Conservation (phyloP, 805 yeast species). For the Candida loeiensis region DNA sequence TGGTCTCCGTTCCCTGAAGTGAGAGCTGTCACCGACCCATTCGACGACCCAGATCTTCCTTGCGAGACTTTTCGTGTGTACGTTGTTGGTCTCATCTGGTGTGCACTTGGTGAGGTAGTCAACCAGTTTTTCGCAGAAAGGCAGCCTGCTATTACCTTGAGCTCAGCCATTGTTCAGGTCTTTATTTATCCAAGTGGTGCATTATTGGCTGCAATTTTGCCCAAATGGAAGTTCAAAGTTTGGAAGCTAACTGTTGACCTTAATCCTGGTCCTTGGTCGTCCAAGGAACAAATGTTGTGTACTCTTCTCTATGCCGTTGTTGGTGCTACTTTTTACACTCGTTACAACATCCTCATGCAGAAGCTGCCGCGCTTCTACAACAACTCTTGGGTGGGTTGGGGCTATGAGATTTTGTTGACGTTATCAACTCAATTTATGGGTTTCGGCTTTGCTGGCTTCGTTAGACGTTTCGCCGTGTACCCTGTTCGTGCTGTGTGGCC, state of each 20-base stretch:
- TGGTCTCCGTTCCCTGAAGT: conserved; percentile 64
- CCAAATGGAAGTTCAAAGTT: conserved; percentile 28
- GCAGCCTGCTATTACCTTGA: conserved; percentile 45
- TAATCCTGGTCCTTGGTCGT: conserved; percentile 64
- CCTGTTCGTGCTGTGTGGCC: conserved; percentile 56
- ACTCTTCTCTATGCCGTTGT: conserved; percentile 43
- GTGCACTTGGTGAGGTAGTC: conserved; percentile 51
- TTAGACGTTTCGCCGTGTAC: conserved; percentile 41
- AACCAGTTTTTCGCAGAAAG: conserved; percentile 56
- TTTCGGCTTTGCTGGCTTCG: conserved; percentile 29
- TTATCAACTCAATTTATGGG: conserved; percentile 28
- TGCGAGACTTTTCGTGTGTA: conserved; percentile 55
- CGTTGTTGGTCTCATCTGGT: conserved; percentile 48
- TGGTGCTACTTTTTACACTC: conserved; percentile 21
- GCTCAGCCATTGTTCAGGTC: conserved; percentile 44
- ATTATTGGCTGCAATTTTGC: conserved; percentile 28
- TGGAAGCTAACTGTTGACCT: conserved; percentile 37
- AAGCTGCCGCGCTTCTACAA: conserved; percentile 19
- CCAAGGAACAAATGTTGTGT: conserved; percentile 64
- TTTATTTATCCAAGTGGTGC: conserved; percentile 45
- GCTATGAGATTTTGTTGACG: conserved; percentile 22
- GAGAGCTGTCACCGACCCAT: conserved; percentile 57
- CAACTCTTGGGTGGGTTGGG: conserved; percentile 27
- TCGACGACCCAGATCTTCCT: conserved; percentile 47
- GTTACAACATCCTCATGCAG: conserved; percentile 10